Evolutionary conservation across 202 grass and related monocot genomes (phyloP), one percentile per base, ranked within the genome.

Genomic region (Eragrostis tef): DNA sequence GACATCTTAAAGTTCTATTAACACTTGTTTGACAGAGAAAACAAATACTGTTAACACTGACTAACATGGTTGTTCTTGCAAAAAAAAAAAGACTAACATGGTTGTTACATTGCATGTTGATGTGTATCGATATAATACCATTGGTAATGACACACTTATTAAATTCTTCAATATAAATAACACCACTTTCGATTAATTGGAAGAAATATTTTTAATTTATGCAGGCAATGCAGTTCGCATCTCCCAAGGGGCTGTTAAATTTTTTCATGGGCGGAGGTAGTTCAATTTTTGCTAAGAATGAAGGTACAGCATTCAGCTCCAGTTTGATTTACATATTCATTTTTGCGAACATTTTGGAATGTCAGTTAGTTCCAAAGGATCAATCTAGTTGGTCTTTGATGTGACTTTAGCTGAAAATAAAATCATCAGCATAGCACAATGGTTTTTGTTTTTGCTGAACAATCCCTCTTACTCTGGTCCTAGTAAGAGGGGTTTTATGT

Each of bases 141-240:
- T 72, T 42, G 58, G 51, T 44, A 68, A 79, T n/a, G 34, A 2
- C 22, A 22, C 14, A 61, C 27, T 76, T 25, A 10, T 61, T 46
- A 27, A 45, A 17, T 24, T 60, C 22, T 61, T 7, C 45, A 21
- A 34, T 61, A 61, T 43, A 74, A 41, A 25, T 59, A 57, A 58
- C 6, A 21, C 19, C 9, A 54, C 5, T n/a, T 74, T 20, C 54
- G 1, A 77, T 58, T 70, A 58, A 27, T 62, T 84, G 9, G 12
- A 27, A 79, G 39, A 61, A 27, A 72, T 81, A 27, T 1, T 36
- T 65, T 84, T 74, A 57, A 54, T 89, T 80, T 89, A 61, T 86
- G 73, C 73, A 98, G 92, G 90, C 92, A 62, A 93, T 98, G 92
- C 88, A 91, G 87, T 98, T 89, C 74, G 88, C 90, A 79, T 98